Percentiles rank a stretch among this genome's conserved stretches.
Evolutionary conservation across 139 green algal species (phyloP).

Genomic region (Deuterostichococcus epilithicus): DNA sequence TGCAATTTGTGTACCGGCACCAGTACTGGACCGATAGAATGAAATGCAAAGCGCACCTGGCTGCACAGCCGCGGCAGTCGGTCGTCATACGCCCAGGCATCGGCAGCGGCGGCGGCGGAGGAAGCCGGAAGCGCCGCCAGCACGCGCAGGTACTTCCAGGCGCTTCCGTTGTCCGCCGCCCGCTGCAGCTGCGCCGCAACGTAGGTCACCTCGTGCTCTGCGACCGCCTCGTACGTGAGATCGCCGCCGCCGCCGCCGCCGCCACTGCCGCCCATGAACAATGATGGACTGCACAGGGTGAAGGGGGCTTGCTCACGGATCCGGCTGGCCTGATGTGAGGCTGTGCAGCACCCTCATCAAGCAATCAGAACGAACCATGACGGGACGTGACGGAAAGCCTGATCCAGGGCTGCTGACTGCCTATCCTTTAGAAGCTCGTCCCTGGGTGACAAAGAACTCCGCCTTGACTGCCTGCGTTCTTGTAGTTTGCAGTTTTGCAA

Average conservation of each 20-base stretch:
- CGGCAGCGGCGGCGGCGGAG: no score
- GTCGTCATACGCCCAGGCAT: neutral
- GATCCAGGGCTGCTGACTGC: neutral
- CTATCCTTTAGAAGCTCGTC: neutral
- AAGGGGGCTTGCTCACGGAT: neutral
- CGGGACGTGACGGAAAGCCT: neutral
- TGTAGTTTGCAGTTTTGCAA: neutral
- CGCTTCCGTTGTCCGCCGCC: constrained; percentile 58
- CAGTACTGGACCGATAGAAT: no score
- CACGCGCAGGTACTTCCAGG: constrained; percentile 67
- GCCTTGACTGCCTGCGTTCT: neutral
- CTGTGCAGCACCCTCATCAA: neutral
- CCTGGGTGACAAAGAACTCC: neutral
- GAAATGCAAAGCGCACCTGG: neutral
- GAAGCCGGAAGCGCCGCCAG: constrained; percentile 15
- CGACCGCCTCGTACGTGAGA: neutral
- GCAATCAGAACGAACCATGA: neutral
- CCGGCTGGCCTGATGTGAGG: neutral
- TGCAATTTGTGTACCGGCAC: no score
- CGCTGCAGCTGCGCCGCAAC: constrained; percentile 21
- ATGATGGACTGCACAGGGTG: neutral
- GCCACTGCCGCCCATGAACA: neutral
- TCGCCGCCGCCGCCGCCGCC: neutral
- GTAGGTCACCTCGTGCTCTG: constrained; percentile 47
- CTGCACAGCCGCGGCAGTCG: neutral